Conservation (phyloP, 345 rosid genomes). For the Chamaenerion angustifolium region DNA sequence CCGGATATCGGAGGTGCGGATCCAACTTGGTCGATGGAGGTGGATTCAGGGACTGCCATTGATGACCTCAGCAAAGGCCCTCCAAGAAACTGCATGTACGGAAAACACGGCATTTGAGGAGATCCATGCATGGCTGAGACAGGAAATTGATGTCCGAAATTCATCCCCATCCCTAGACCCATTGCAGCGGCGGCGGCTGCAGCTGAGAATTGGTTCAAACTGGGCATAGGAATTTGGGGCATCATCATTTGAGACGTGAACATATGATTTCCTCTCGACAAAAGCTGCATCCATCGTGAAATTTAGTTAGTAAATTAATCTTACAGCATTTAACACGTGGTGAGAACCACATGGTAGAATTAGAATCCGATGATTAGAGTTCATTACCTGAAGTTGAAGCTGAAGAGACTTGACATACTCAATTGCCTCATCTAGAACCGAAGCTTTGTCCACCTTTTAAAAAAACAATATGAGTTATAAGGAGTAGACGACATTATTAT, state of each 20-base stretch:
- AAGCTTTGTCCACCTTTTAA: constrained; percentile 60
- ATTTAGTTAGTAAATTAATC: too few relatives aligned
- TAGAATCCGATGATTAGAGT: too few relatives aligned
- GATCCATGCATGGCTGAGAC: constrained; percentile 15
- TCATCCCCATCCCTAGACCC: constrained; percentile 25
- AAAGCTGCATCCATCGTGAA: too few relatives aligned
- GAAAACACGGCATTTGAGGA: constrained; percentile 12
- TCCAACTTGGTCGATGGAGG: too few relatives aligned
- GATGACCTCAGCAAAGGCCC: not conserved
- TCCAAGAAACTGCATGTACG: constrained; percentile 11
- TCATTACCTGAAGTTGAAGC: constrained; percentile 70
- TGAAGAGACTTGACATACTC: constrained; percentile 55
- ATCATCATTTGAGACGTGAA: constrained; percentile 26
- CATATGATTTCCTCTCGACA: constrained; percentile 36
- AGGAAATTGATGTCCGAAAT: constrained; percentile 14
- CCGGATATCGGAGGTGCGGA: too few relatives aligned
- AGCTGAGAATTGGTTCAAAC: constrained; percentile 15
- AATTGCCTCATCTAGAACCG: constrained; percentile 59
- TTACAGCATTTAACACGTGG: too few relatives aligned
- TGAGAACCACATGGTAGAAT: too few relatives aligned
- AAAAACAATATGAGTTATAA: too few relatives aligned
- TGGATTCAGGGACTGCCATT: too few relatives aligned
- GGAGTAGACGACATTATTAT: too few relatives aligned
- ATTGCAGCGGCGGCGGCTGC: constrained; percentile 11
- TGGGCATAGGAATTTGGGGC: constrained; percentile 22